phyloP scores from a whole-genome alignment of 1,139 yeast genomes.

The Candida anutae region DNA sequence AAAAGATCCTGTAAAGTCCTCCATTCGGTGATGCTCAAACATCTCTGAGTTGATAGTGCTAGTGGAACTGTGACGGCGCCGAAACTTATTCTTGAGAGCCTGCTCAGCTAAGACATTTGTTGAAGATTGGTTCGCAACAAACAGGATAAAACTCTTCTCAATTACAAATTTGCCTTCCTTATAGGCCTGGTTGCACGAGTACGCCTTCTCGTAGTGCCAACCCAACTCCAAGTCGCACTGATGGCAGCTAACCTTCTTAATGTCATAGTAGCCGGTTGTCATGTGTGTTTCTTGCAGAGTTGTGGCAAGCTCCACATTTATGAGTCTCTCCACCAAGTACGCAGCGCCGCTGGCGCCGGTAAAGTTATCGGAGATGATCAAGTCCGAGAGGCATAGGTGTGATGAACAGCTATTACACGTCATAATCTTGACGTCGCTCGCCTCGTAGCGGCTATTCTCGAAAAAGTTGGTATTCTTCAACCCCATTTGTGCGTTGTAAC shows the following conservation, averaged over 20 bases:
- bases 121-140: slow-evolving; percentile 10
- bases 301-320: slow-evolving; percentile 31
- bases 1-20: neutral
- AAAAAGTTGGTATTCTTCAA: slow-evolving; percentile 32
- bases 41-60: neutral
- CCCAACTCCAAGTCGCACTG: slow-evolving; percentile 61
- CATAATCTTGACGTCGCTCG: slow-evolving; percentile 32
- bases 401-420: slow-evolving; percentile 46
- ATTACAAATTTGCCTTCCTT: slow-evolving; percentile 77
- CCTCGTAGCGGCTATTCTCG: slow-evolving; percentile 25
- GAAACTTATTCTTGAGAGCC: slow-evolving; percentile 20
- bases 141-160: slow-evolving; percentile 34
- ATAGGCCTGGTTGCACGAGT: slow-evolving; percentile 48
- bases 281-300: slow-evolving; percentile 35
- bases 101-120: slow-evolving; percentile 18
- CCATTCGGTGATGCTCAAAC: neutral
- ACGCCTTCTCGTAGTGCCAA: slow-evolving; percentile 70
- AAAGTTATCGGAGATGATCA: slow-evolving; percentile 44
- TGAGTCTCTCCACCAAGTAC: slow-evolving; percentile 40
- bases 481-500: too few species aligned
- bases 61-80: slow-evolving; percentile 14
- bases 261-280: slow-evolving; percentile 66
- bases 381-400: slow-evolving; percentile 41
- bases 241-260: slow-evolving; percentile 57
- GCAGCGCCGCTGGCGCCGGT: slow-evolving; percentile 48